These are phyloP conservation scores for Fusarium succisae DNA, from an alignment of 2,329 filamentous ascomycete genomes.

Conservation along the genomic window DNA sequence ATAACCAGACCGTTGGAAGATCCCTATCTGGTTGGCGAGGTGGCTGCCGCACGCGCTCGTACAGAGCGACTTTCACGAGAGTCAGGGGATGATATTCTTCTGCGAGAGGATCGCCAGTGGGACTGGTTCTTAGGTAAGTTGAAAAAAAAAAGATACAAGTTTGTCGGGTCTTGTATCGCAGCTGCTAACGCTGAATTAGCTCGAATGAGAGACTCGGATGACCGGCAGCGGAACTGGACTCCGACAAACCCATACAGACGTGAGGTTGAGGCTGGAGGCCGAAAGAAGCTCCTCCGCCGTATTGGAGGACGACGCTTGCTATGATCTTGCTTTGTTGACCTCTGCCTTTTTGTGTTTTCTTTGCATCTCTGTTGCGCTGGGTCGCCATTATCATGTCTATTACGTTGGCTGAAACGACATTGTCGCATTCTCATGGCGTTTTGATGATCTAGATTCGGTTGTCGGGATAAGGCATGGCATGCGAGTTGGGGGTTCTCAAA, in stretches of 20 bases:
- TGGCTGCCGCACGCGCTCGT: slow-evolving; percentile 66
- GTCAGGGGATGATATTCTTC: slow-evolving; percentile 62
- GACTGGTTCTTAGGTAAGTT: slow-evolving; percentile 67
- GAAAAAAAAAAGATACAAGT: neutral
- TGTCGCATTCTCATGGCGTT: slow-evolving; percentile 42
- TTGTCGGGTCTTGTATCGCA: neutral
- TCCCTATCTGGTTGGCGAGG: slow-evolving; percentile 73
- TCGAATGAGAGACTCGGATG: slow-evolving; percentile 61
- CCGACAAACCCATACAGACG: slow-evolving; percentile 48
- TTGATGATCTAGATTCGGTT: slow-evolving; percentile 39
- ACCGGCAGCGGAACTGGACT: slow-evolving; percentile 60
- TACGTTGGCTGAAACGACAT: slow-evolving; percentile 37
- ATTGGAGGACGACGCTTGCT: slow-evolving; percentile 48
- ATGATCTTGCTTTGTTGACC: slow-evolving; percentile 18
- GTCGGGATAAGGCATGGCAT: slow-evolving; percentile 21
- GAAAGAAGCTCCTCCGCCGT: slow-evolving; percentile 53
- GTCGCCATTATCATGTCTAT: slow-evolving; percentile 31
- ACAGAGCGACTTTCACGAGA: slow-evolving; percentile 67
- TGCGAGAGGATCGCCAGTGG: slow-evolving; percentile 67
- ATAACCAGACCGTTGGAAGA: slow-evolving; percentile 68
- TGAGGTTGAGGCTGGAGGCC: slow-evolving; percentile 43
- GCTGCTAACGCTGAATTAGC: slow-evolving; percentile 47
- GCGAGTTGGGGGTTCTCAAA: slow-evolving; percentile 15
- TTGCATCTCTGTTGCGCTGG: slow-evolving; percentile 26
- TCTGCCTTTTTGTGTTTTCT: neutral